Conservation (phyloP, 2,329 filamentous ascomycete species). For the Pseudocercospora eumusae region DNA sequence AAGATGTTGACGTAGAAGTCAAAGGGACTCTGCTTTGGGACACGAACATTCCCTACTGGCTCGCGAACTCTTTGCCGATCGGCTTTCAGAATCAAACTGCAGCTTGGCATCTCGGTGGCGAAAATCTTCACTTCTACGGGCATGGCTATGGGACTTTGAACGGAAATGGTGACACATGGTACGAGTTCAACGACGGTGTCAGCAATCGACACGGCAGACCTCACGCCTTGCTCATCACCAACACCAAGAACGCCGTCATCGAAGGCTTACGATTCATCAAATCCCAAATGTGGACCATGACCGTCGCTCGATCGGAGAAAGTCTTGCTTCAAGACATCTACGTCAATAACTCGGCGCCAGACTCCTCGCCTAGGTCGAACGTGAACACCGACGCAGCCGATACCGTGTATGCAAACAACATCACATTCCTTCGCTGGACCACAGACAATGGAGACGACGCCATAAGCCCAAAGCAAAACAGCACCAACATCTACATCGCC, state of each 20-base stretch:
- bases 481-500: constrained; percentile 55
- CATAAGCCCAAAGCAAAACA: constrained; percentile 58
- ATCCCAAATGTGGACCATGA: constrained; percentile 62
- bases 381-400: constrained; percentile 55
- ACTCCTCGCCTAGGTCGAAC: constrained; percentile 11
- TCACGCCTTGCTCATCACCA: constrained; percentile 55
- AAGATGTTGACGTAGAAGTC: constrained; percentile 52
- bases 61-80: constrained; percentile 53
- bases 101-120: constrained; percentile 58
- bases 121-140: constrained; percentile 53
- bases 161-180: constrained; percentile 63
- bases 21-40: constrained; percentile 51
- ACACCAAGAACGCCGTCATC: constrained; percentile 52
- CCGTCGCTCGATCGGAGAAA: constrained; percentile 53
- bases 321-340: constrained; percentile 55
- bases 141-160: constrained; percentile 56
- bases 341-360: constrained; percentile 52
- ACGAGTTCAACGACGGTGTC: constrained; percentile 45
- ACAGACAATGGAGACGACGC: constrained; percentile 57
- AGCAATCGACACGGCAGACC: constrained; percentile 46
- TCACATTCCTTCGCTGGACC: constrained; percentile 55
- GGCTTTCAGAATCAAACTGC: constrained; percentile 59
- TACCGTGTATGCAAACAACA: constrained; percentile 56
- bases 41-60: constrained; percentile 54
- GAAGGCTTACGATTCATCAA: constrained; percentile 55